Evolutionary conservation across 306 rosid species (phyloP).

Genomic region (Prunus kanzakura): DNA sequence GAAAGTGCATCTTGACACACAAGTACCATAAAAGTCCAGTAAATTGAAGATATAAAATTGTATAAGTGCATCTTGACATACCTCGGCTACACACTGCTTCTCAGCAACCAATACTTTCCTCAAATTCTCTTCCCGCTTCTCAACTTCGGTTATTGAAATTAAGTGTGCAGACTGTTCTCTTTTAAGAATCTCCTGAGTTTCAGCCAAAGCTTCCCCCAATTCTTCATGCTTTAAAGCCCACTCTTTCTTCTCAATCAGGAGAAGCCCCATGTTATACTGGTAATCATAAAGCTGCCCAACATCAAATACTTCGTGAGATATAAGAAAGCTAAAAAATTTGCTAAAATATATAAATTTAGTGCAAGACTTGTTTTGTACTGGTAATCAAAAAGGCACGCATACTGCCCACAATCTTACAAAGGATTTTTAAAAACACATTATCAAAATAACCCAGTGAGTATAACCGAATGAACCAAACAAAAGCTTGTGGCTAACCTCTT

Average conservation of each 20-base stretch:
- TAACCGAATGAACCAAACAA: not conserved
- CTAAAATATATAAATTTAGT: not conserved
- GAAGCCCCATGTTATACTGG: constrained; percentile 90
- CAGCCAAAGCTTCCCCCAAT: constrained; percentile 55
- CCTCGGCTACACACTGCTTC: constrained; percentile 71
- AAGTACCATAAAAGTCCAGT: too few relatives aligned
- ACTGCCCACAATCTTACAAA: too few relatives aligned
- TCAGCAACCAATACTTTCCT: constrained; percentile 59
- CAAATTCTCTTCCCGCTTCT: constrained; percentile 66
- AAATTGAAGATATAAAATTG: too few relatives aligned
- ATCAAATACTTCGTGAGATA: not conserved
- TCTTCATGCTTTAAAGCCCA: constrained; percentile 62
- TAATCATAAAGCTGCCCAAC: constrained; percentile 73
- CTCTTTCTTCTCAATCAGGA: constrained; percentile 77
- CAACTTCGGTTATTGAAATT: constrained; percentile 67
- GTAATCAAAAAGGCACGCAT: not conserved
- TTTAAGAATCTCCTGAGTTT: constrained; percentile 75
- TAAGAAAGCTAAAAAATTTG: not conserved
- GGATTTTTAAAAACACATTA: not conserved
- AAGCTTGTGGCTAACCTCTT: constrained; percentile 42
- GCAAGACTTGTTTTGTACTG: not conserved
- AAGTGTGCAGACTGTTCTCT: constrained; percentile 77
- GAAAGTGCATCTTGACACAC: not conserved
- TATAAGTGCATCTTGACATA: constrained; percentile 19
- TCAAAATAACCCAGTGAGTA: not conserved